Evolutionary conservation across 1,139 yeast genomes (phyloP), one percentile per base, ranked within the genome.

Genomic region (Yamadazyma diddensiae): DNA sequence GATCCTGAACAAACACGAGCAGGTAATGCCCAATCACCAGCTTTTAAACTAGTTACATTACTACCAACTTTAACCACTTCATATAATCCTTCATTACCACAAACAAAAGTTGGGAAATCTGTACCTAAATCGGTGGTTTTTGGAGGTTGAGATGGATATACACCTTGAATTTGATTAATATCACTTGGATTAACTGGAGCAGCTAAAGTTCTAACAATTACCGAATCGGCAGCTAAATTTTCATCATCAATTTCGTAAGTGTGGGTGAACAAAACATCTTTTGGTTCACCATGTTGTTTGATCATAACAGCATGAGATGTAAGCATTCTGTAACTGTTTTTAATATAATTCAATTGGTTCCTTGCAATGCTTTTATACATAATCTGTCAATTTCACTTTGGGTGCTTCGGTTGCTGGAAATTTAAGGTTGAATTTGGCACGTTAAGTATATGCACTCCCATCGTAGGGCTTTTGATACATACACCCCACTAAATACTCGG

Each of bases 1-100:
- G 98, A 92, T 22, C 98, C 99, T 43, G 82, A 81, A 50, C 86
- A 82, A 12, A 87, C 82, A 22, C 65, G 61, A n/a, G 76, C 54
- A n/a, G 97, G 97, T 30, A 92, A 74, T 20, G 84, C 88, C 94
- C 95, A 88, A 55, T 92, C 97, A 27, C 97, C 97, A 3, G 66
- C 62, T 34, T 66, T 47, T 33, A 88, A 66, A 1, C 52, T 55
- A 9, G 52, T 45, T n/a, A 70, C 76, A 13, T 62, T 63, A 10
- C 53, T 45, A n/a, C 96, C 96, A 14, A 77, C 77, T 41, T 83
- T 78, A 15, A 86, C 56, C 11, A 92, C 80, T 55, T 90, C 88
- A 54, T 87, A 92, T 17, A 88, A 72, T 10, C 97, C 98, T 62
- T 92, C 99, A 54, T 92, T 67, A 22, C 73, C 73, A 30, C 66